Base-by-base conservation (phyloP, 2,329 filamentous ascomycete species). In the Eurotiales sp. region DNA sequence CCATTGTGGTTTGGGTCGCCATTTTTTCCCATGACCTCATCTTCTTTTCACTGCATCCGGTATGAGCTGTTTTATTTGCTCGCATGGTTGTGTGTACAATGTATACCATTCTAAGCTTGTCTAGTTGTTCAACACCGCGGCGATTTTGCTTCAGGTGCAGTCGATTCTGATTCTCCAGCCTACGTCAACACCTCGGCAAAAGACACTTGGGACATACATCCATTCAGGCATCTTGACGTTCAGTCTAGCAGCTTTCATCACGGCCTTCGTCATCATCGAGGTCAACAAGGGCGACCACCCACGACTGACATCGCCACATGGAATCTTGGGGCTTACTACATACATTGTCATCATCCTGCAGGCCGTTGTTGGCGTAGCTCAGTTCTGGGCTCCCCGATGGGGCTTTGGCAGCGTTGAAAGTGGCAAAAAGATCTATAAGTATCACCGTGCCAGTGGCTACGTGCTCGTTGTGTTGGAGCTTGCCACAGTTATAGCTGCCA, bases 401-500 rank as follows among this genome's bases (percentile, higher is more conserved):
- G 61, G 95, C 1, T 95, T 92, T 61, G 91, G 91, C 4, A 84
- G 88, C 51, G 83, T 86, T 56, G 84, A 88, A 22, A 84, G 83
- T 3, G 92, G 90, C 17, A 95, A 91, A 78, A 77, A 77, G 21
- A 68, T 96, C 37, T 97, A 92, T 78, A 96, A 95, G 72, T 96
- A 91, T 62, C 93, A 97, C 68, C 83, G 92, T 25, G 72, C 80
- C 49, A 79, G 77, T 19, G 93, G 92, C 2, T 97, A 99, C 65
- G 58, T 83, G 7, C 73, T 91, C 53, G 72, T 92, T 49, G 63
- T 85, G 46, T 62, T 95, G 60, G 77, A 92, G 55, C 71, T 95
- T 55, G 83, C 81, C 8, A 93, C 91, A 0, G 79, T 95, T 34
- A 74, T 80, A 44, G 85, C 86, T 21, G 88, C 91, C 1, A 89